A percentile compares a stretch with the other conserved stretches of the same genome.
Evolutionary conservation across 176 grass and related monocot genomes (phyloP).

Genomic region (Phyllostachys edulis): DNA sequence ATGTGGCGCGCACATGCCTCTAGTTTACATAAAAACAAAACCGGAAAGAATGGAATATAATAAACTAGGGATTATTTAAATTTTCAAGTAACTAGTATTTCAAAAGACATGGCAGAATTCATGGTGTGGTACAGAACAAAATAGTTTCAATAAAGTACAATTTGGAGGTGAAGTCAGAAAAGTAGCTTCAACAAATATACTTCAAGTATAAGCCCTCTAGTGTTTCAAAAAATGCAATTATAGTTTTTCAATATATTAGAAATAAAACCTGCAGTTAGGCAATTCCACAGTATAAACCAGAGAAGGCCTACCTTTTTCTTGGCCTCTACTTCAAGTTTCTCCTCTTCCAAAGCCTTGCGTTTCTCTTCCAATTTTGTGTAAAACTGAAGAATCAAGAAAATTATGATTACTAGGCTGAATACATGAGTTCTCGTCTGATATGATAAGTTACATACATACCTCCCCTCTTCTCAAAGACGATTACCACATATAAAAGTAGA

Average conservation of each 20-base stretch:
- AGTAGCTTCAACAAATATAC: constrained; percentile 1
- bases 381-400: no score
- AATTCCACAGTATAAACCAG: neutral
- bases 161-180: neutral
- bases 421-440: no score
- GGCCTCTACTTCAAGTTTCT: constrained; percentile 63
- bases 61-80: neutral
- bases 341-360: no score
- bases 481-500: no score
- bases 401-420: no score
- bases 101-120: constrained; percentile 1
- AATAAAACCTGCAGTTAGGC: neutral
- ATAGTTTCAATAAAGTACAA: neutral
- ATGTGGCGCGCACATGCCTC: no score
- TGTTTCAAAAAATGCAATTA: neutral
- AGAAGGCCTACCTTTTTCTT: constrained; percentile 56
- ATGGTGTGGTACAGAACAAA: neutral
- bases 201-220: neutral
- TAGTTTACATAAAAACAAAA: neutral
- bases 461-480: no score
- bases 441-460: no score
- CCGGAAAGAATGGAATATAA: neutral
- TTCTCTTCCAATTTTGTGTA: no score
- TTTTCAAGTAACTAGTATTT: neutral
- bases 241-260: constrained; percentile 5